Conservation (phyloP, 495 filamentous ascomycete species). For the Aspergillus coremiiformis region DNA sequence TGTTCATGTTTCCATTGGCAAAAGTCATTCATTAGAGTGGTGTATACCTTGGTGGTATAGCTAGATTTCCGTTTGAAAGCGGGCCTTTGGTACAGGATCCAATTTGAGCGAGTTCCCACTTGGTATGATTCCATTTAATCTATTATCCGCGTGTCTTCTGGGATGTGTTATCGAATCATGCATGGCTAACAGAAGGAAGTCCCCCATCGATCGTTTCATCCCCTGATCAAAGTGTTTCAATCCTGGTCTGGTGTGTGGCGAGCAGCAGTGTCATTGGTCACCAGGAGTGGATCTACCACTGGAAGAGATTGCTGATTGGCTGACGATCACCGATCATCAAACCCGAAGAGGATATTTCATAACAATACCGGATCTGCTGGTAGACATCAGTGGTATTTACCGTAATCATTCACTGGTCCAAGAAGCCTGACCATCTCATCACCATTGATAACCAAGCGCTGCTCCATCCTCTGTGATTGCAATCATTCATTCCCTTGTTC, state of each 20-base stretch:
- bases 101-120: background rate
- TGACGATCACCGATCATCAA: background rate
- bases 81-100: background rate
- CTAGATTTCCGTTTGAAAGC: too few species aligned
- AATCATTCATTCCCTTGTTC: background rate
- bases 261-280: conserved; percentile 22
- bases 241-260: conserved; percentile 2
- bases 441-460: too few species aligned
- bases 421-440: background rate
- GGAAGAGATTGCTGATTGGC: background rate
- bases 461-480: background rate
- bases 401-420: background rate
- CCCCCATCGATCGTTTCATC: conserved; percentile 28
- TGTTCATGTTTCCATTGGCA: too few species aligned
- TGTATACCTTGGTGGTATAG: background rate
- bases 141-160: background rate
- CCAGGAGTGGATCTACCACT: background rate
- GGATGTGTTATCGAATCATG: background rate
- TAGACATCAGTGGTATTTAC: background rate
- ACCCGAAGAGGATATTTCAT: background rate
- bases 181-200: conserved; percentile 5
- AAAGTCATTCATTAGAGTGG: background rate
- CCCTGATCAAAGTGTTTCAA: conserved; percentile 28
- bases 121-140: background rate
- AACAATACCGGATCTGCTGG: background rate